Evolutionary conservation across 192 early-diverging fungal species (phyloP).

Genomic region (Coemansia sp.): DNA sequence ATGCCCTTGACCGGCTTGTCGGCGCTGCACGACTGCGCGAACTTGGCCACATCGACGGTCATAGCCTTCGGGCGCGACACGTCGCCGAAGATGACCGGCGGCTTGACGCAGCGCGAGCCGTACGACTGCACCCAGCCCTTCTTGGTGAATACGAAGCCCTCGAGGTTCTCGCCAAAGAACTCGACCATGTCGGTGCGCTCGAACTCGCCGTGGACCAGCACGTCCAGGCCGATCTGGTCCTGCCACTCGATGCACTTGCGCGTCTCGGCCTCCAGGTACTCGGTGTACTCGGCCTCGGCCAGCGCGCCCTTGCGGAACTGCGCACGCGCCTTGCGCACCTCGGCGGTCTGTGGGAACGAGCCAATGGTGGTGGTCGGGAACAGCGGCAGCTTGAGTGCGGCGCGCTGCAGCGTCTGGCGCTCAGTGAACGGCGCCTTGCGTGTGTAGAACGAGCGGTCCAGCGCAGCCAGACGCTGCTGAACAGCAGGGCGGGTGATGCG

Average conservation of each 20-base stretch:
- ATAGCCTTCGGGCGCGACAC: conserved; percentile 87
- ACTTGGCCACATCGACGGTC: conserved; percentile 83
- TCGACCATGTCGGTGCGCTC: conserved; percentile 97
- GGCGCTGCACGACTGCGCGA: conserved; percentile 84
- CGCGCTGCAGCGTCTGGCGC: conserved; percentile 73
- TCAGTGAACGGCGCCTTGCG: conserved; percentile 71
- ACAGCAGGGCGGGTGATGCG: conserved; percentile 83
- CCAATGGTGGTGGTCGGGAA: conserved; percentile 98
- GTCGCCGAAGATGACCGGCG: conserved; percentile 97
- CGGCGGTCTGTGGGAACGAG: conserved; percentile 97
- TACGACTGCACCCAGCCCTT: conserved; percentile 98
- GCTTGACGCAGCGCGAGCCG: conserved; percentile 95
- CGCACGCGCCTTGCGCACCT: conserved; percentile 88
- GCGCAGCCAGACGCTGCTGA: conserved; percentile 65
- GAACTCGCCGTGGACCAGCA: conserved; percentile 97
- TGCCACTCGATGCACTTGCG: conserved; percentile 82
- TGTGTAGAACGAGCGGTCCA: conserved; percentile 70
- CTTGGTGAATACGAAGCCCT: conserved; percentile 91
- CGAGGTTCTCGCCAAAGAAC: conserved; percentile 93
- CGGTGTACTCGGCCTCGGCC: conserved; percentile 66
- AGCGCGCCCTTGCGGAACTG: conserved; percentile 85
- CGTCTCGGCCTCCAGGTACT: conserved; percentile 86
- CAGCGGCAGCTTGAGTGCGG: conserved; percentile 75
- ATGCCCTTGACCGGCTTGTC: conserved; percentile 95
- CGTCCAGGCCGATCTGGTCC: conserved; percentile 86